A percentile compares a stretch with the other conserved stretches of the same genome.
phyloP scores from a whole-genome alignment of 106 monocot species.

The Amphibolis antarctica region DNA sequence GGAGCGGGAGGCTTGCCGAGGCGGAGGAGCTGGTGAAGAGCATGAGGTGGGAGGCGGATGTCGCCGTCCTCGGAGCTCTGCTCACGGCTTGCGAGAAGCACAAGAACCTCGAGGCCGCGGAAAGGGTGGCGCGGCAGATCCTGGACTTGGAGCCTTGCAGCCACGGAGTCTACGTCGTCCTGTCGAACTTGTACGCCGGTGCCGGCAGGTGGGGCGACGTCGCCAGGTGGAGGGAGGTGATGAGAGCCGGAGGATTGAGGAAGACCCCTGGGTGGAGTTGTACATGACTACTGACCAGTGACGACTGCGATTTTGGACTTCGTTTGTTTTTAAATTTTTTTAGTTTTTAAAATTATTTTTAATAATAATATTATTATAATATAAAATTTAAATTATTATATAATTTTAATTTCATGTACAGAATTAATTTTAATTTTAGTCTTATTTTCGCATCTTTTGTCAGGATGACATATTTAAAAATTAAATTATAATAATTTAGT shows the following conservation, averaged over 20 bases:
- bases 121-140: constrained; percentile 52
- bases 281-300: too few relatives aligned
- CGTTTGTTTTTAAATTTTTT: too few relatives aligned
- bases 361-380: too few relatives aligned
- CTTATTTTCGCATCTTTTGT: too few relatives aligned
- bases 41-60: constrained; percentile 52
- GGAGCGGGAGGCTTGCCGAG: constrained; percentile 44
- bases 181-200: constrained; percentile 78
- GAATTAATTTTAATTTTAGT: too few relatives aligned
- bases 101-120: constrained; percentile 47
- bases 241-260: constrained; percentile 40
- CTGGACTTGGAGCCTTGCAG: constrained; percentile 49
- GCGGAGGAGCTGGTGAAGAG: constrained; percentile 47
- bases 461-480: too few relatives aligned
- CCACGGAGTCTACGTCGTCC: constrained; percentile 58
- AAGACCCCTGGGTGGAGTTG: constrained; percentile 69
- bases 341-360: too few relatives aligned
- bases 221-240: constrained; percentile 38
- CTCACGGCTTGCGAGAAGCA: constrained; percentile 51
- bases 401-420: too few relatives aligned
- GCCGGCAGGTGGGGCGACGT: constrained; percentile 66
- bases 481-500: too few relatives aligned
- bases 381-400: too few relatives aligned
- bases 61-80: constrained; percentile 54
- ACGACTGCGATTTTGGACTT: too few relatives aligned